Evolutionary conservation across 2,329 filamentous ascomycete genomes (phyloP).

Genomic region (Fusarium sp.): DNA sequence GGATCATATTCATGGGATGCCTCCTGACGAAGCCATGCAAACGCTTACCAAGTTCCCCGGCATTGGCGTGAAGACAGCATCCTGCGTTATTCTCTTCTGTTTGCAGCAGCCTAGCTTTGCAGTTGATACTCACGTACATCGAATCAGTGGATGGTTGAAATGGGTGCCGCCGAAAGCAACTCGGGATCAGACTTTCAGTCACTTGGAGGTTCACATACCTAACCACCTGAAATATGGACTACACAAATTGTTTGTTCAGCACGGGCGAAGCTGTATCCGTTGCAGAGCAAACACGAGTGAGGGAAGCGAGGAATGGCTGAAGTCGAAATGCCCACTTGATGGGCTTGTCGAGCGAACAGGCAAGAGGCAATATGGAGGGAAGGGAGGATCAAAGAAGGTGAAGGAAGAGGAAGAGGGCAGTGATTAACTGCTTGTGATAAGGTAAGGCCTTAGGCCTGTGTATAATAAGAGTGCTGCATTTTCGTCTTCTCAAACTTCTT

Average conservation of each 20-base stretch:
- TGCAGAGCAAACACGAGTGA: conserved; percentile 50
- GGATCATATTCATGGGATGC: conserved; percentile 50
- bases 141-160: conserved; percentile 48
- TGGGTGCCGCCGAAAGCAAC: conserved; percentile 49
- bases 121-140: conserved; percentile 50
- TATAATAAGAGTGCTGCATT: neutral
- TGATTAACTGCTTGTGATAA: conserved; percentile 24
- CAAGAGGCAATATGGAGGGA: conserved; percentile 43
- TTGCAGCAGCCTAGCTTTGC: conserved; percentile 50
- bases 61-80: conserved; percentile 51
- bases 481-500: neutral
- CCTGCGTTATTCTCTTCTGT: conserved; percentile 50
- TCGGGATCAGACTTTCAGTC: conserved; percentile 48
- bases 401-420: conserved; percentile 36
- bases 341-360: conserved; percentile 46
- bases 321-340: conserved; percentile 45
- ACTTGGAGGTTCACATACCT: conserved; percentile 49
- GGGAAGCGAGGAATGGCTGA: conserved; percentile 49
- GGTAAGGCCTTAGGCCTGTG: conserved; percentile 3
- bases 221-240: conserved; percentile 49
- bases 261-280: conserved; percentile 47
- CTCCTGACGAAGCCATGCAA: conserved; percentile 50
- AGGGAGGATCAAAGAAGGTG: conserved; percentile 35
- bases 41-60: conserved; percentile 48
- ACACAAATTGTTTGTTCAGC: conserved; percentile 49